phyloP scores from a whole-genome alignment of 805 yeast species.

The Clavispora fructus region DNA sequence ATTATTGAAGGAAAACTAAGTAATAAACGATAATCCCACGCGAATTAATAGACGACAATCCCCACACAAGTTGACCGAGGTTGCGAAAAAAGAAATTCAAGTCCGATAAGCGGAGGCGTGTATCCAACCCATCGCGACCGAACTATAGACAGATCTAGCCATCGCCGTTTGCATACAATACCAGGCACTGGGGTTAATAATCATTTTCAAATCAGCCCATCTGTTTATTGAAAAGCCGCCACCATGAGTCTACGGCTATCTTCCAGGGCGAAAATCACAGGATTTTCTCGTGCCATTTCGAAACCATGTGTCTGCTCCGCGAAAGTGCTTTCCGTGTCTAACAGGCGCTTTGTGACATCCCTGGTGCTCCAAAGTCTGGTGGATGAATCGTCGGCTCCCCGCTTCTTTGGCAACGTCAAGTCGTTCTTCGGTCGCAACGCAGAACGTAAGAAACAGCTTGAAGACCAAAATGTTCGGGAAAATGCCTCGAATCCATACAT shows the following conservation, averaged over 20 bases:
- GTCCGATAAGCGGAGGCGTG: background rate
- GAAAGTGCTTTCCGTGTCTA: background rate
- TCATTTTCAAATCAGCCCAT: background rate
- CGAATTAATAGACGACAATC: too few species aligned
- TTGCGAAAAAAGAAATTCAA: too few species aligned
- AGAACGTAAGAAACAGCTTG: conserved; percentile 8
- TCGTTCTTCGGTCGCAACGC: conserved; percentile 5
- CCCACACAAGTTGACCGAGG: too few species aligned
- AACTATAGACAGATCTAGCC: background rate
- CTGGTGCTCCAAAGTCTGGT: background rate
- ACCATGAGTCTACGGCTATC: background rate
- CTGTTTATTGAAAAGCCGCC: background rate
- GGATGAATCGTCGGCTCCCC: background rate
- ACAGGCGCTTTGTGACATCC: background rate
- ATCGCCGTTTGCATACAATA: background rate
- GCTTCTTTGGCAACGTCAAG: conserved; percentile 4
- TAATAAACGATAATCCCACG: too few species aligned
- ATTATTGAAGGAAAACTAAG: too few species aligned
- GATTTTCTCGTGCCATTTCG: background rate
- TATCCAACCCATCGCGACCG: background rate
- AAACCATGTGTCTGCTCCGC: background rate
- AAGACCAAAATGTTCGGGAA: conserved; percentile 14
- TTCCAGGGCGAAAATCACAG: background rate
- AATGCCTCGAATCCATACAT: conserved; percentile 33
- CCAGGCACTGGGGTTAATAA: background rate